Conservation (phyloP, 495 filamentous ascomycete species). For the Penicillium pancosmium region DNA sequence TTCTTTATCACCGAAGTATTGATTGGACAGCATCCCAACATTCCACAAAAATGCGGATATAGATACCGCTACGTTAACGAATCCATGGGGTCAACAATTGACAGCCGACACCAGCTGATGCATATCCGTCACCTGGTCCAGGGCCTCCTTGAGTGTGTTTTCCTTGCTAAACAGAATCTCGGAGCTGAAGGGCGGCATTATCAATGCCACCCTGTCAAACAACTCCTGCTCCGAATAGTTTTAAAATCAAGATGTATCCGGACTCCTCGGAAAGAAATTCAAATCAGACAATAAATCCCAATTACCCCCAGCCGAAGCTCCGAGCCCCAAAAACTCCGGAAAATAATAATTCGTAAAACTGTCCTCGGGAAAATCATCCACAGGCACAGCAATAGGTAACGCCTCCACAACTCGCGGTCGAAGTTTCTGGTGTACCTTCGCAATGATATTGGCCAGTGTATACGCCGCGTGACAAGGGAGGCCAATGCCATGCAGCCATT, state of each 20-base stretch:
- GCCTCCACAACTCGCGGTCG: conserved; percentile 18
- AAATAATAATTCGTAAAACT: conserved; percentile 32
- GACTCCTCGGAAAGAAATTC: conserved; percentile 26
- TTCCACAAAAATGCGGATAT: too few relatives aligned
- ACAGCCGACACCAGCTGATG: too few relatives aligned
- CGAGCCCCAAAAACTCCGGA: conserved; percentile 34
- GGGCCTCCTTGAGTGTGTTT: too few relatives aligned
- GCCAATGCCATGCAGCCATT: conserved; percentile 48
- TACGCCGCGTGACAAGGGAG: conserved; percentile 48
- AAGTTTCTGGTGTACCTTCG: conserved; percentile 29
- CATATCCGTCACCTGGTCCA: too few relatives aligned
- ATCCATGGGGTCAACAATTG: too few relatives aligned
- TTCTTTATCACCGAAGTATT: too few relatives aligned
- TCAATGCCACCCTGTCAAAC: too few relatives aligned
- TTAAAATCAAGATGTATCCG: neutral
- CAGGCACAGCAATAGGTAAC: conserved; percentile 6
- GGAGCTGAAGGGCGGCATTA: too few relatives aligned
- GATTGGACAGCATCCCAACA: too few relatives aligned
- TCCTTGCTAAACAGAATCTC: too few relatives aligned
- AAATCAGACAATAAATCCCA: conserved; percentile 32
- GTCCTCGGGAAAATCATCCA: conserved; percentile 20
- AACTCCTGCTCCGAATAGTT: too few relatives aligned
- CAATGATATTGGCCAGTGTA: conserved; percentile 44
- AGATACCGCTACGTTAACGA: too few relatives aligned
- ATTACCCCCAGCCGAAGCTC: conserved; percentile 26